These are phyloP conservation scores for Linnemannia hyalina DNA, from an alignment of 192 early-diverging fungal genomes.

Conservation along the genomic window DNA sequence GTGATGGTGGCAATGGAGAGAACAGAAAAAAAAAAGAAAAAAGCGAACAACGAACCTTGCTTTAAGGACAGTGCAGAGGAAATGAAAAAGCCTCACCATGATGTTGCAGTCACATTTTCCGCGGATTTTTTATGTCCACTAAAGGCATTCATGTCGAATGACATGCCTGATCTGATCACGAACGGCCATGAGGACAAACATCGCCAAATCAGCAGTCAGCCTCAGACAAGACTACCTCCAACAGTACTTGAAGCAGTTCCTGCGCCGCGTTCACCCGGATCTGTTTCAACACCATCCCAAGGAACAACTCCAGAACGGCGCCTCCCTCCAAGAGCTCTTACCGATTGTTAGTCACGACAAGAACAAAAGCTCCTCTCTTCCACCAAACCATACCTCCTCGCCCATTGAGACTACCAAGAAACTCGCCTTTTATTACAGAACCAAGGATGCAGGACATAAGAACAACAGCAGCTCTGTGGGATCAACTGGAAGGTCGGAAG, in stretches of 20 bases:
- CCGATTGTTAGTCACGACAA: conserved; percentile 27
- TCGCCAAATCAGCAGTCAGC: conserved; percentile 5
- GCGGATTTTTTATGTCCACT: no score
- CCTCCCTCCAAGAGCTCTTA: conserved; percentile 35
- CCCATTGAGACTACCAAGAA: background rate
- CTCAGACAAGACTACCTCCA: conserved; percentile 35
- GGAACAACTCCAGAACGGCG: conserved; percentile 48
- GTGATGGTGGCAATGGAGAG: conserved; percentile 15
- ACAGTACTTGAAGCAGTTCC: conserved; percentile 38
- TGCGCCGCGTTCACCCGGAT: conserved; percentile 46
- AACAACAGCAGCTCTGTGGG: background rate
- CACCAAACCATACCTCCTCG: background rate
- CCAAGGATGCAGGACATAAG: background rate
- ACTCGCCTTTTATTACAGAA: conserved; percentile 32
- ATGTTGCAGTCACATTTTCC: background rate
- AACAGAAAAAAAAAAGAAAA: background rate
- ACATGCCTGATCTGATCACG: background rate
- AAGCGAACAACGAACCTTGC: background rate
- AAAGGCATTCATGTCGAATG: no score
- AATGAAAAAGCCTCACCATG: background rate
- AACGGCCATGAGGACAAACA: conserved; percentile 1
- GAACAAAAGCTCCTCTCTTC: background rate
- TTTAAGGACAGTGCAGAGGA: no score
- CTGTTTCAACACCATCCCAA: conserved; percentile 49
- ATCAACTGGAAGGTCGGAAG: background rate